Percentiles rank a stretch among this genome's conserved stretches.
Conservation (phyloP, 768 basidiomycete genomes). For the Coprinopsis cinerea region DNA sequence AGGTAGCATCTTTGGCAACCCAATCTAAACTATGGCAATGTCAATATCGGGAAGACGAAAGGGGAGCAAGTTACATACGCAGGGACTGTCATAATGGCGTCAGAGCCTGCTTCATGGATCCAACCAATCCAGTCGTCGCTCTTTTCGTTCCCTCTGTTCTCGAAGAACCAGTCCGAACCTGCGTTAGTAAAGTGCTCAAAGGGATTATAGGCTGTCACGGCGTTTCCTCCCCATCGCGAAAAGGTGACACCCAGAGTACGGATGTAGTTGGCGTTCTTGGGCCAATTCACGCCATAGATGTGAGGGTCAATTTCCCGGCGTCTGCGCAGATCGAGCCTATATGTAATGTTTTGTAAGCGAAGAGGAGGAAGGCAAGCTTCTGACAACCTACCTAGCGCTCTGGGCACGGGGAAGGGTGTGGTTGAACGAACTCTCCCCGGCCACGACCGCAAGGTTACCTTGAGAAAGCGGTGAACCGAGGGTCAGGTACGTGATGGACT, state of each 20-base stretch:
- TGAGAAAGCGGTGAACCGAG: slow-evolving; percentile 32
- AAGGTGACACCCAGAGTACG: slow-evolving; percentile 43
- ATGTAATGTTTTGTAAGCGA: neutral
- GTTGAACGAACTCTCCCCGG: slow-evolving; percentile 34
- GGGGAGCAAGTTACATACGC: slow-evolving; percentile 30
- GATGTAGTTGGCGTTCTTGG: slow-evolving; percentile 39
- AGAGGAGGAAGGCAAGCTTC: too few species aligned
- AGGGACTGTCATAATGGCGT: slow-evolving; percentile 41
- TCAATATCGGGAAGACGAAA: neutral
- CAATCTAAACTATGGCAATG: slow-evolving; percentile 39
- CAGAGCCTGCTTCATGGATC: slow-evolving; percentile 39
- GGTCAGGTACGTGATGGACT: slow-evolving; percentile 44
- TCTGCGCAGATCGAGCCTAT: slow-evolving; percentile 21
- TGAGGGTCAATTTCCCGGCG: slow-evolving; percentile 39
- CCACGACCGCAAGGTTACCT: slow-evolving; percentile 38
- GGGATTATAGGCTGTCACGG: slow-evolving; percentile 50
- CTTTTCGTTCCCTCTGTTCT: slow-evolving; percentile 38
- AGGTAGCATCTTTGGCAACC: slow-evolving; percentile 48
- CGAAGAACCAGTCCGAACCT: slow-evolving; percentile 52
- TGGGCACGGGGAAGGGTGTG: slow-evolving; percentile 39
- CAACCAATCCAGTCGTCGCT: slow-evolving; percentile 47
- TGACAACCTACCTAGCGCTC: slow-evolving; percentile 18
- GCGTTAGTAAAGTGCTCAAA: slow-evolving; percentile 47
- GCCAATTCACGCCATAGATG: slow-evolving; percentile 54
- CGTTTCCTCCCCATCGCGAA: slow-evolving; percentile 51